Percentiles rank a stretch among this genome's conserved stretches.
Conservation (phyloP, 2,329 filamentous ascomycete species). For the Stachybotrys chartarum region DNA sequence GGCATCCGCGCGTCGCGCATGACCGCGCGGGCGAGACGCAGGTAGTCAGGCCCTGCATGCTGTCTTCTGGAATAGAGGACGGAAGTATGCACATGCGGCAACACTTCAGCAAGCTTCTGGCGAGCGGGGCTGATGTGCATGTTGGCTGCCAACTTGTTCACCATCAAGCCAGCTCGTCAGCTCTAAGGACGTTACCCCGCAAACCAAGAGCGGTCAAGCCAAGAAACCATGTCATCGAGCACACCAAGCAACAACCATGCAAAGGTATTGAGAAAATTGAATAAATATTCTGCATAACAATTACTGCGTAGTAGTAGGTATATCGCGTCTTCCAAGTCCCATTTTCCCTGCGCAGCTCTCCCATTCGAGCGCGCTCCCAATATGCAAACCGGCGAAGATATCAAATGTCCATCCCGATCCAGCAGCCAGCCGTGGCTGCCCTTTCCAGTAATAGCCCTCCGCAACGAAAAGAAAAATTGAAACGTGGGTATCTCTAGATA, state of each 20-base stretch:
- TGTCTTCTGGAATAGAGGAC: too few relatives aligned
- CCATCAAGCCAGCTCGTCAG: too few relatives aligned
- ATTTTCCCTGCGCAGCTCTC: neutral
- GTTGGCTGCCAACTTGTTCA: too few relatives aligned
- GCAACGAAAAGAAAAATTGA: constrained; percentile 1
- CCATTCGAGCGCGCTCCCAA: neutral
- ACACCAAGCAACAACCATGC: neutral
- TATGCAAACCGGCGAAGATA: neutral
- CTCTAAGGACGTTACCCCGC: too few relatives aligned
- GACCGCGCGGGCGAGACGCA: too few relatives aligned
- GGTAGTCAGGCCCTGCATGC: too few relatives aligned
- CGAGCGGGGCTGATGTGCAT: too few relatives aligned
- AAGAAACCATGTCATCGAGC: too few relatives aligned
- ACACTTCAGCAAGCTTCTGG: too few relatives aligned
- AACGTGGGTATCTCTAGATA: constrained; percentile 29
- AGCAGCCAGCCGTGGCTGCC: neutral
- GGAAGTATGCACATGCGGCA: too few relatives aligned
- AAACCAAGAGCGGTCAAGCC: too few relatives aligned
- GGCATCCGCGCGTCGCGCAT: too few relatives aligned
- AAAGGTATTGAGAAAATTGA: neutral
- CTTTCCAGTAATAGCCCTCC: neutral
- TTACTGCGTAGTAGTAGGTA: neutral
- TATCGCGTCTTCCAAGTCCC: neutral
- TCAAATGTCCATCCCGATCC: neutral
- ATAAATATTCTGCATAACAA: neutral